Evolutionary conservation across 495 filamentous ascomycete species (phyloP).

Genomic region (Penicillium coprophilum): DNA sequence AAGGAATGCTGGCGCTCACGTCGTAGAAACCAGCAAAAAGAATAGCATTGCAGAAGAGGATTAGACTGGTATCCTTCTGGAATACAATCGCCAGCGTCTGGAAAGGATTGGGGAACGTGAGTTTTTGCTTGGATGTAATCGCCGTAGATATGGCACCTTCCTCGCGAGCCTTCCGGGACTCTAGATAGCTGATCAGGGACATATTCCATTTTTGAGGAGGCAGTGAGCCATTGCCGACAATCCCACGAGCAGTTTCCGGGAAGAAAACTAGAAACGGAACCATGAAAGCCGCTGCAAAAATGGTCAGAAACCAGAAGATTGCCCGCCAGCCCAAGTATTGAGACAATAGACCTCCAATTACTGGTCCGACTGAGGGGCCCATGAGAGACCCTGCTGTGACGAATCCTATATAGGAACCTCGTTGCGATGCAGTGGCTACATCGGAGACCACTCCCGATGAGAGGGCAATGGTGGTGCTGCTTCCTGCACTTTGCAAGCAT

Average conservation of each 20-base stretch:
- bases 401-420: conserved; percentile 48
- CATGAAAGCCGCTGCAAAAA: conserved; percentile 49
- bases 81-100: conserved; percentile 63
- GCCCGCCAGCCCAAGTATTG: conserved; percentile 68
- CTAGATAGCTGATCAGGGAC: conserved; percentile 33
- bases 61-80: conserved; percentile 50
- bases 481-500: conserved; percentile 50
- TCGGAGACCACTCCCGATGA: conserved; percentile 45
- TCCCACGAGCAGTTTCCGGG: conserved; percentile 47
- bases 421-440: conserved; percentile 39
- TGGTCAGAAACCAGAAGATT: conserved; percentile 77
- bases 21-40: conserved; percentile 49
- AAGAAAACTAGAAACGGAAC: conserved; percentile 36
- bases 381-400: conserved; percentile 32
- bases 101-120: conserved; percentile 69
- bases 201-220: conserved; percentile 37
- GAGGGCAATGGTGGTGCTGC: conserved; percentile 47
- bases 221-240: conserved; percentile 48
- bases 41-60: conserved; percentile 44
- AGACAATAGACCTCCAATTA: conserved; percentile 64
- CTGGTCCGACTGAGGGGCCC: conserved; percentile 58
- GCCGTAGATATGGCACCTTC: conserved; percentile 15
- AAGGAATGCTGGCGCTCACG: conserved; percentile 42
- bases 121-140: conserved; percentile 38
- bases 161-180: conserved; percentile 27